Evolutionary conservation across 805 yeast genomes (phyloP), one percentile per base, ranked within the genome.

Genomic region (Candida sanyiensis): DNA sequence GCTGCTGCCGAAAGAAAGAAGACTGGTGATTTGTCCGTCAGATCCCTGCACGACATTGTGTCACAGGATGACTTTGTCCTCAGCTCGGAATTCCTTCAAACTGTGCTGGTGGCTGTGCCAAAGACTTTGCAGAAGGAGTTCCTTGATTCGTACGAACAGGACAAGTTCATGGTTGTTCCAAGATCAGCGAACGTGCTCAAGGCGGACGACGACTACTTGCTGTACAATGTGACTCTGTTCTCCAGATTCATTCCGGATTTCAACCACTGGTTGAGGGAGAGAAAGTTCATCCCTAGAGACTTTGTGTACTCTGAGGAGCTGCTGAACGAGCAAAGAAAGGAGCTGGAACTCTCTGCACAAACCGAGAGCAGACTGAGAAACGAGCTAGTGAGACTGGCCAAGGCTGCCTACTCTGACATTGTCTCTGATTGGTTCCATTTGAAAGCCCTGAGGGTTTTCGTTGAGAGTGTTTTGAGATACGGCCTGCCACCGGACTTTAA

Each of bases 401-500:
- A 79, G 52, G 80, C 96, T 17, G 94, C 97, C n/a, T 93, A 83
- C 59, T 72, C 83, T 18, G 97, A 93, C 54, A 77, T 89, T 37
- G 69, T 84, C 45, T 71, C 85, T 50, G 77, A 83, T 48, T 88
- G 96, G 96, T 71, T 85, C 56, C 98, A 93, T 62, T 75, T 93
- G 50, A 88, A 88, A 63, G 77, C 85, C 4, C 71, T 93, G 38
- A 79, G 97, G 50, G 73, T 85, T 15, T 93, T 83, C 62, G 96
- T 90, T 27, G 99, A 93, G 66, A 75, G 88, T 36, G 96, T 93
- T 12, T 72, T 93, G 59, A 80, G 99, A 63, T 93, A 93, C 61
- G 99, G 99, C 1, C 73, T 93, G 48, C 99, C 98, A 25, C 97
- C 97, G 22, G 83, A 82, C 52, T 93, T 90, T 61, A 74, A 77